Conservation (phyloP, 768 basidiomycete genomes). For the Trametes cinnabarina region DNA sequence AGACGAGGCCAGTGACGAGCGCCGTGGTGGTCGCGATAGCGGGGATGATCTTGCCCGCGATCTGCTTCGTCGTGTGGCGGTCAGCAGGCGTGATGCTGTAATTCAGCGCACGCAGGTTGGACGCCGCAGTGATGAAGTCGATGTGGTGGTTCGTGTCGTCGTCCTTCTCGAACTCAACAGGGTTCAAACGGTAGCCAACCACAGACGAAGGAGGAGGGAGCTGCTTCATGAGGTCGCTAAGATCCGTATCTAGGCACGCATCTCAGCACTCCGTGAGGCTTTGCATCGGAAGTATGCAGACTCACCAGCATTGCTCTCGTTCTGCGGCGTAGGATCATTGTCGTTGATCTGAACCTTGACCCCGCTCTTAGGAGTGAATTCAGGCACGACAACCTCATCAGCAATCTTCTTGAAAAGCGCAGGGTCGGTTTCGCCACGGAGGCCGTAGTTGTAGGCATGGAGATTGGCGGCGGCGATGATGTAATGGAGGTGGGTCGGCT, state of each 20-base stretch:
- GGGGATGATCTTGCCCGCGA: constrained; percentile 98
- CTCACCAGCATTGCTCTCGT: constrained; percentile 40
- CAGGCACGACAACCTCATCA: constrained; percentile 80
- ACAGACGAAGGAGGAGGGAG: constrained; percentile 88
- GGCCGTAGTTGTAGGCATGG: constrained; percentile 96
- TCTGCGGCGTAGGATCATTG: constrained; percentile 71
- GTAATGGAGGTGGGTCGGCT: constrained; percentile 86
- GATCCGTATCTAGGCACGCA: constrained; percentile 33
- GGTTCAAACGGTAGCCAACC: constrained; percentile 92
- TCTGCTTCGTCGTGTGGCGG: constrained; percentile 92
- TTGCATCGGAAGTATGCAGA: background rate
- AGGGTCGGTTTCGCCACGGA: constrained; percentile 84
- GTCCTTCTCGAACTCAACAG: constrained; percentile 99
- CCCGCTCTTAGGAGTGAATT: constrained; percentile 90
- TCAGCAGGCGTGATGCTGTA: constrained; percentile 87
- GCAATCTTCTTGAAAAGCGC: constrained; percentile 80
- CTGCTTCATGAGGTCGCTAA: constrained; percentile 56
- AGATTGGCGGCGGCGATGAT: constrained; percentile 93
- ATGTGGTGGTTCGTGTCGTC: constrained; percentile 98
- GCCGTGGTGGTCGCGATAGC: constrained; percentile 99
- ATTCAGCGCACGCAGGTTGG: constrained; percentile 93
- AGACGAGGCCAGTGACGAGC: constrained; percentile 92
- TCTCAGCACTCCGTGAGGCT: background rate
- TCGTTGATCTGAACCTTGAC: constrained; percentile 94
- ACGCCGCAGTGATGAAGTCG: constrained; percentile 97